Conservation (phyloP, 306 rosid species). For the Begonia masoniana region DNA sequence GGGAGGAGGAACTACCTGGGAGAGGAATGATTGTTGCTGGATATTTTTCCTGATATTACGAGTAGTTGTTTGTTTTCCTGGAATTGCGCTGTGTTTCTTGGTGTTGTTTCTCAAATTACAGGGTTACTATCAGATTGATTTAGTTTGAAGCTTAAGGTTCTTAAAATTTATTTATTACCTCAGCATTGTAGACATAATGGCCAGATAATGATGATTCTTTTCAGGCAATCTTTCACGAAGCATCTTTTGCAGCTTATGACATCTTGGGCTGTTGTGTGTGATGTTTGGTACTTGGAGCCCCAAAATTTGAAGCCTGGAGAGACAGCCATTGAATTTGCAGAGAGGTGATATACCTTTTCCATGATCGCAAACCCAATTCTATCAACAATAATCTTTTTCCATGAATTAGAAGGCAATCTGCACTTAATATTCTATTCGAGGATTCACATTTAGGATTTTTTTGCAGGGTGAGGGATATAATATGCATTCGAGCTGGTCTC, state of each 20-base stretch:
- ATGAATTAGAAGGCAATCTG: no score
- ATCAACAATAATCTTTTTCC: no score
- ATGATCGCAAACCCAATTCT: neutral
- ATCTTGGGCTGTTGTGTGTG: slow-evolving; percentile 99
- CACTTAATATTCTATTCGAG: neutral
- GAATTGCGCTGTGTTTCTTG: no score
- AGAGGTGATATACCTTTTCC: slow-evolving; percentile 41
- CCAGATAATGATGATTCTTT: slow-evolving; percentile 1
- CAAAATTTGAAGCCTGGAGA: slow-evolving; percentile 77
- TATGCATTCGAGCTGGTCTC: slow-evolving; percentile 79
- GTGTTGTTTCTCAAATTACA: no score
- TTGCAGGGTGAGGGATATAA: slow-evolving; percentile 79
- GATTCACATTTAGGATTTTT: slow-evolving; percentile 8
- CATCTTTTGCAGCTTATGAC: slow-evolving; percentile 98
- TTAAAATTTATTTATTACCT: no score
- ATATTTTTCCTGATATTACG: no score
- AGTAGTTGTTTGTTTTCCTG: no score
- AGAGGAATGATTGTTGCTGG: no score
- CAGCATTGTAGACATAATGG: no score
- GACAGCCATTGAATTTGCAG: slow-evolving; percentile 94
- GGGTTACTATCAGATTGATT: no score
- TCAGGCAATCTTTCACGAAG: slow-evolving; percentile 92
- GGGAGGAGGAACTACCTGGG: no score
- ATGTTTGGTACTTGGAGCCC: slow-evolving; percentile 98
- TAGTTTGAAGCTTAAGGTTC: no score